A percentile compares a stretch with the other conserved stretches of the same genome.
These are phyloP conservation scores for Ascochyta viciae-villosae DNA, from an alignment of 2,329 filamentous ascomycete species.

Conservation along the genomic window DNA sequence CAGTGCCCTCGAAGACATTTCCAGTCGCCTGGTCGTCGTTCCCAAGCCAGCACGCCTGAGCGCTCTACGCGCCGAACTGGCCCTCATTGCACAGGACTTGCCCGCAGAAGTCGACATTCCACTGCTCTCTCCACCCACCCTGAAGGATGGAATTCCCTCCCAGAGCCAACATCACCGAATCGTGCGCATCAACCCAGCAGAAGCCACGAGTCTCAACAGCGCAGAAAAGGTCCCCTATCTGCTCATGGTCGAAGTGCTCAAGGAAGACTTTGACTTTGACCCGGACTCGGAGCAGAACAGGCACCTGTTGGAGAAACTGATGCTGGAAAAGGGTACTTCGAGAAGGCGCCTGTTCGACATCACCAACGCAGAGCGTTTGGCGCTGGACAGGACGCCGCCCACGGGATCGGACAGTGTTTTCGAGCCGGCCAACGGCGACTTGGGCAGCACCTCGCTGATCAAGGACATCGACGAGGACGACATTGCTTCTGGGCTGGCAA, in stretches of 20 bases:
- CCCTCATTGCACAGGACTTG: constrained; percentile 79
- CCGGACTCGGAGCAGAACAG: constrained; percentile 77
- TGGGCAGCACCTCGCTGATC: constrained; percentile 75
- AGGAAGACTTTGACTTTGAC: constrained; percentile 84
- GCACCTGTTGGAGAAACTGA: constrained; percentile 66
- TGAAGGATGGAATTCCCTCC: constrained; percentile 75
- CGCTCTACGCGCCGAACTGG: constrained; percentile 80
- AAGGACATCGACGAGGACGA: constrained; percentile 61
- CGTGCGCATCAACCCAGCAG: constrained; percentile 81
- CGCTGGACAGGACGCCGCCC: constrained; percentile 53
- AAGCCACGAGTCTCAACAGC: constrained; percentile 85
- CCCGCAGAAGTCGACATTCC: constrained; percentile 86
- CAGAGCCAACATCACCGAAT: constrained; percentile 83
- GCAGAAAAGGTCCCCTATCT: constrained; percentile 86
- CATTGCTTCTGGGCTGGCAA: constrained; percentile 40
- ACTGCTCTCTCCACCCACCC: constrained; percentile 76
- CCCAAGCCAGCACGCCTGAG: constrained; percentile 83
- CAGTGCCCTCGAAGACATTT: constrained; percentile 81
- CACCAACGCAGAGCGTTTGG: constrained; percentile 66
- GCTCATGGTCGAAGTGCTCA: constrained; percentile 81
- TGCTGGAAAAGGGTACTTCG: constrained; percentile 69
- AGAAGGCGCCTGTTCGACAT: constrained; percentile 60
- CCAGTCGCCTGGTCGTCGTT: constrained; percentile 81
- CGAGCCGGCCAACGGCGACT: constrained; percentile 79
- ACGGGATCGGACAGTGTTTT: constrained; percentile 74